Conservation (phyloP, 441 rosid species). For the Corymbia calophylla region DNA sequence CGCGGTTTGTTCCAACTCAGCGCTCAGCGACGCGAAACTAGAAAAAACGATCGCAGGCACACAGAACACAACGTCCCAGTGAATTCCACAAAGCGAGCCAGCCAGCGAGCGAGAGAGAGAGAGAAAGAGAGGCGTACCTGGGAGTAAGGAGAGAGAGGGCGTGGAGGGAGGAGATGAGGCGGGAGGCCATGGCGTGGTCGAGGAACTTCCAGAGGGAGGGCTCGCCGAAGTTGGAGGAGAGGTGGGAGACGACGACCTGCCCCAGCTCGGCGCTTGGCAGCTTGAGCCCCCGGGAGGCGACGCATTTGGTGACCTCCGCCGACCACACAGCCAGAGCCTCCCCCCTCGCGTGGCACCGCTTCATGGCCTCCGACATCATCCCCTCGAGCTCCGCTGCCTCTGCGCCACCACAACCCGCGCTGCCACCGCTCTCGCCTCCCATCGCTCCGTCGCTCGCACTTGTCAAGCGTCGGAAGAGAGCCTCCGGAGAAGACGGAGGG, state of each 20-base stretch:
- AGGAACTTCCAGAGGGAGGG: constrained; percentile 57
- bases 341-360: constrained; percentile 14
- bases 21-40: background rate
- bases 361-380: constrained; percentile 10
- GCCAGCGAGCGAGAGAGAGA: background rate
- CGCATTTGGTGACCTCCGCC: constrained; percentile 26
- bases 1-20: background rate
- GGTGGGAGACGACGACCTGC: constrained; percentile 25
- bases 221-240: constrained; percentile 32
- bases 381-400: background rate
- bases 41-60: background rate
- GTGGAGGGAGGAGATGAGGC: constrained; percentile 41
- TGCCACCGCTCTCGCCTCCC: background rate
- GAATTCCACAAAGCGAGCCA: background rate
- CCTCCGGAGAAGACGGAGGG: background rate
- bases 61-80: background rate
- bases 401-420: background rate
- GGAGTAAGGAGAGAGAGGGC: constrained; percentile 47
- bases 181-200: constrained; percentile 35
- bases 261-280: constrained; percentile 36
- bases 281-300: constrained; percentile 3
- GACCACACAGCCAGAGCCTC: constrained; percentile 26
- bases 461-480: background rate
- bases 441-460: background rate
- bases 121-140: constrained; percentile 10